phyloP scores from a whole-genome alignment of 306 rosid species.

The Delonix regia region DNA sequence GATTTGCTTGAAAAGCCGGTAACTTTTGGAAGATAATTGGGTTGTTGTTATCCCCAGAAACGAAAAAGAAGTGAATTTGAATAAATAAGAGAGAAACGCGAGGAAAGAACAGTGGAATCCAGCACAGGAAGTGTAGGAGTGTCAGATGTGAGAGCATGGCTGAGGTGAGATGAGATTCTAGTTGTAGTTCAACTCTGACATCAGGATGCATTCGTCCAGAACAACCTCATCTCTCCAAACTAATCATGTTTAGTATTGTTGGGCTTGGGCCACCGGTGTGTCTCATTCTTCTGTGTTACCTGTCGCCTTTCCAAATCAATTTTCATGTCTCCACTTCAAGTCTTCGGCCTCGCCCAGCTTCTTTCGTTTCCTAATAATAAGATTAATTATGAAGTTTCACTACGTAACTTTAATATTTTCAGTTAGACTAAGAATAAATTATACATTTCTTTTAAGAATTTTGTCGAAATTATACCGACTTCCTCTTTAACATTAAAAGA shows the following conservation, averaged over 20 bases:
- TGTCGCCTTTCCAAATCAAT: too few species aligned
- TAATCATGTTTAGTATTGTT: not conserved
- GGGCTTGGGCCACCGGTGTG: too few species aligned
- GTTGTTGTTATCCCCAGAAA: not conserved
- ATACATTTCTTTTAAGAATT: too few species aligned
- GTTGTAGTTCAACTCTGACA: not conserved
- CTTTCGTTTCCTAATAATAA: too few species aligned
- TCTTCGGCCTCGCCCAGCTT: too few species aligned
- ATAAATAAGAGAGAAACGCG: not conserved
- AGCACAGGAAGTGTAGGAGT: conserved; percentile 3
- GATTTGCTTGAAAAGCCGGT: not conserved
- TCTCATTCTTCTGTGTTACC: too few species aligned
- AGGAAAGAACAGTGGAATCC: not conserved
- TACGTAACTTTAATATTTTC: too few species aligned
- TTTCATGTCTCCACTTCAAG: too few species aligned
- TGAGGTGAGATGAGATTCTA: not conserved
- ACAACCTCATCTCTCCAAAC: not conserved
- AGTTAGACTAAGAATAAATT: too few species aligned
- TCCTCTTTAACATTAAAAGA: too few species aligned
- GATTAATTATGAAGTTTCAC: too few species aligned
- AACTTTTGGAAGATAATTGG: not conserved
- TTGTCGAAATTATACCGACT: too few species aligned
- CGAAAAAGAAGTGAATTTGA: not conserved
- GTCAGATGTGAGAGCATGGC: not conserved
- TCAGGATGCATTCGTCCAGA: not conserved